Base-by-base conservation (phyloP, 2,329 filamentous ascomycete genomes). In the Rutstroemia sp. region DNA sequence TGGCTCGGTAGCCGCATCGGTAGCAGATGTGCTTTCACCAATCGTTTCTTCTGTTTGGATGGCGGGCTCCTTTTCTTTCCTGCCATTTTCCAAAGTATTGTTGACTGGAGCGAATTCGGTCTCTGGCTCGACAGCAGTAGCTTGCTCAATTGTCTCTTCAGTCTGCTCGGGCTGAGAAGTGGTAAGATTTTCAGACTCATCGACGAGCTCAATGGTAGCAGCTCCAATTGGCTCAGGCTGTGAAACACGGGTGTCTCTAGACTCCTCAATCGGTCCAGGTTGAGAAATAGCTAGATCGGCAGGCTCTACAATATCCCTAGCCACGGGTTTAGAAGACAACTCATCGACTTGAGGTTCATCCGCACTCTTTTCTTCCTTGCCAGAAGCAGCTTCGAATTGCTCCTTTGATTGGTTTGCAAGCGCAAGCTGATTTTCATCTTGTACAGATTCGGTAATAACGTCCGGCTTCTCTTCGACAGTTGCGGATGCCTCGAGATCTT, bases 291-390 rank as follows among this genome's bases (percentile, higher is more conserved):
- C 37, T 23, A 37, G 2, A 25, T 51, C 41, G 38, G 19, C 9
- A 23, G 42, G 56, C 47, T 58, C 65, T 62, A 57, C 52, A 25
- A 55, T 52, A 52, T 54, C 48, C 46, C 59, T 51, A 16, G 45
- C 46, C 27, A 52, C 49, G 21, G 58, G 57, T 12, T 55, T 44
- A 18, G 51, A 58, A 53, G 21, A 18, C 16, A 27, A 2, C n/a
- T 21, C 25, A 39, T 49, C 44, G 2, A 30, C 38, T 14, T 54
- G 59, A 41, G 61, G 59, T 58, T 61, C 62, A 41, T 45, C 51
- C 39, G 64, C 62, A 41, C 59, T 67, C 59, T 75, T 77, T 67
- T 76, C 76, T 9, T 66, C 64, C 57, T 70, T 72, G 60, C 68
- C 70, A 60, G 67, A 70, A 21, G 51, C 49, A 46, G 63, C 62